Evolutionary conservation across 331 rosid genomes (phyloP).

Genomic region (Stylosanthes scabra): DNA sequence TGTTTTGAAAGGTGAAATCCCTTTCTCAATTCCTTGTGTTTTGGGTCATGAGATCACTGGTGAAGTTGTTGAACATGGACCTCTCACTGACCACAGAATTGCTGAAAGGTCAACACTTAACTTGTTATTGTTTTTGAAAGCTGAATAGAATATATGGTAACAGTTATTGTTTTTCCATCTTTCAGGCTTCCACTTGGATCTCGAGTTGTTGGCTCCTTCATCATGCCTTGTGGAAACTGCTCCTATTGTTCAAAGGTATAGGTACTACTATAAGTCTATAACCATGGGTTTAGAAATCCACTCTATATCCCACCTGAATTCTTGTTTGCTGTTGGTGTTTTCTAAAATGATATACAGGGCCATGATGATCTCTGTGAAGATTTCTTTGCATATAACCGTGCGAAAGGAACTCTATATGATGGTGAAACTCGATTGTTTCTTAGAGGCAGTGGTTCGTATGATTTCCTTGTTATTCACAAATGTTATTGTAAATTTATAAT

Average conservation of each 20-base stretch:
- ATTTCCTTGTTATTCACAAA: slow-evolving; percentile 15
- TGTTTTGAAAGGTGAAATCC: slow-evolving; percentile 88
- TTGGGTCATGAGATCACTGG: slow-evolving; percentile 96
- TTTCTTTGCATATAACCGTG: slow-evolving; percentile 92
- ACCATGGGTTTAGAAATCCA: neutral
- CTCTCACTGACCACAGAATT: slow-evolving; percentile 55
- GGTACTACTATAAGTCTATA: slow-evolving; percentile 46
- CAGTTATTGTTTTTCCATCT: slow-evolving; percentile 29
- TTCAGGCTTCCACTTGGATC: slow-evolving; percentile 87
- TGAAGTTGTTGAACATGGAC: slow-evolving; percentile 84
- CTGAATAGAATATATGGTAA: neutral
- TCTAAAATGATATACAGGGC: slow-evolving; percentile 61
- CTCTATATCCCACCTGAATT: slow-evolving; percentile 8
- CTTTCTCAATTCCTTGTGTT: slow-evolving; percentile 84
- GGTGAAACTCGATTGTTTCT: slow-evolving; percentile 96
- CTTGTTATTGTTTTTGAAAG: slow-evolving; percentile 5
- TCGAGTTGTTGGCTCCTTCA: slow-evolving; percentile 84
- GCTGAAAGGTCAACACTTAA: slow-evolving; percentile 55
- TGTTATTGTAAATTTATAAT: neutral
- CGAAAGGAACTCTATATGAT: slow-evolving; percentile 94
- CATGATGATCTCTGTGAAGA: slow-evolving; percentile 93
- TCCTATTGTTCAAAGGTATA: slow-evolving; percentile 87
- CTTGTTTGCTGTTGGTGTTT: slow-evolving; percentile 27
- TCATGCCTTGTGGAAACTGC: slow-evolving; percentile 98
- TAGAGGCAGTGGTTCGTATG: slow-evolving; percentile 64